Base-by-base conservation (phyloP, 352 stramenopile species). In the Phytophthora tubulina region DNA sequence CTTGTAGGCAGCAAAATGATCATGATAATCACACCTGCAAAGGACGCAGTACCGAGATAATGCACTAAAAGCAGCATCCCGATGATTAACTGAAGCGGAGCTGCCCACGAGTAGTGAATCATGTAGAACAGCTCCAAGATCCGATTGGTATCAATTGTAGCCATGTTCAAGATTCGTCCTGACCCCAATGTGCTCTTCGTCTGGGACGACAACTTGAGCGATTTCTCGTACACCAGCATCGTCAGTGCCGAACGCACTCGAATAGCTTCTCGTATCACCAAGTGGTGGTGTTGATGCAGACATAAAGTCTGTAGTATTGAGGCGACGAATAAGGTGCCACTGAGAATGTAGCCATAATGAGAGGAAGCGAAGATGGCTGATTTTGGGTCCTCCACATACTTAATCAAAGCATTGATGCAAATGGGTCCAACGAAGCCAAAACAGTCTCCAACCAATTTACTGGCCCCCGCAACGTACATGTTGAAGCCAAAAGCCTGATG, bases 131-230 rank as follows among this genome's bases (percentile, higher is more conserved):
- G 64, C 59, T 99, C 90, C 48, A 98, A 92, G 44, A 99, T 81
- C 11, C 90, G 84, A 63, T 97, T 90, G 0, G 92, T 80, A 75
- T 99, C 97, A 64, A 97, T 95, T 21, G 91, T 97, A 66, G 98
- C 96, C n/a, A 99, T 81, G 65, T 98, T 99, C 1, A 97, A 82
- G 53, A 99, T 98, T 63, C 95, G 82, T 6, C 94, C 93, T 0
- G 89, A 81, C 27, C 82, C 81, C 7, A 89, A 44, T 1, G 63
- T 52, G 63, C 79, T 91, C 59, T 88, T 91, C 41, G 75, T 78
- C 63, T 91, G 80, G 27, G 77, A 83, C 30, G 84, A 92, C 21
- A 93, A 55, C 31, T 63, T 70, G 17, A 93, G 58, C 6, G 84
- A 69, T 56, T 91, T 91, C 32, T 85, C 70, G 51, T 85, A 91